Conservation (phyloP, 2,329 filamentous ascomycete genomes). For the Fusarium humuli region DNA sequence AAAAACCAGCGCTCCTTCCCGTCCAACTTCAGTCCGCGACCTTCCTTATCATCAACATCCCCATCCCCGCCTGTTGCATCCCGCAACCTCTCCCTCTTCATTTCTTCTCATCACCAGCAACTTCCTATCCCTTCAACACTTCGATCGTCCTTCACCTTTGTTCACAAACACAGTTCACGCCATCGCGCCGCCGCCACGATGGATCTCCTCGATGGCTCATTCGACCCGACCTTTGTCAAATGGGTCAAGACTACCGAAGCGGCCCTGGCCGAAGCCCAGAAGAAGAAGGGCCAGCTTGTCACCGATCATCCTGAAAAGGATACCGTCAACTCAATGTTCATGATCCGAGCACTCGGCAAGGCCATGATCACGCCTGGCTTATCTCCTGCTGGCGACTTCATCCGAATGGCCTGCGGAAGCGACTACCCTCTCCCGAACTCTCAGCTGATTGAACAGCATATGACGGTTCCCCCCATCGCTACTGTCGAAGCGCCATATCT, state of each 20-base stretch:
- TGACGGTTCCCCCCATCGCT: background rate
- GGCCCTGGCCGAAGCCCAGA: background rate
- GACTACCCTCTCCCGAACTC: background rate
- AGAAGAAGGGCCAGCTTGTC: constrained; percentile 15
- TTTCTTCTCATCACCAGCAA: background rate
- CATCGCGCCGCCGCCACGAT: background rate
- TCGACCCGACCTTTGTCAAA: background rate
- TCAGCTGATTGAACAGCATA: background rate
- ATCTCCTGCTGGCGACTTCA: background rate
- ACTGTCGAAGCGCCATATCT: constrained; percentile 2
- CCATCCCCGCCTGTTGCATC: background rate
- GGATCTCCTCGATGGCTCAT: background rate
- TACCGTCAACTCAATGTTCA: background rate
- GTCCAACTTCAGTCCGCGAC: background rate
- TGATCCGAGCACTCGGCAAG: background rate
- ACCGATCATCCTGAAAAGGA: background rate
- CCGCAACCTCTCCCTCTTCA: background rate
- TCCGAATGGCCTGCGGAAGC: background rate
- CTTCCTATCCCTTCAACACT: background rate
- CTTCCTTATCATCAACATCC: background rate
- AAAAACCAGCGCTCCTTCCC: background rate
- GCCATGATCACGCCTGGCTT: background rate
- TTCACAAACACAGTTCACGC: too few relatives aligned
- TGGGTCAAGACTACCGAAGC: background rate
- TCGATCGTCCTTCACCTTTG: fast-evolving